Base-by-base conservation (phyloP, 306 rosid genomes). In the Vigna reflexopilosa region DNA sequence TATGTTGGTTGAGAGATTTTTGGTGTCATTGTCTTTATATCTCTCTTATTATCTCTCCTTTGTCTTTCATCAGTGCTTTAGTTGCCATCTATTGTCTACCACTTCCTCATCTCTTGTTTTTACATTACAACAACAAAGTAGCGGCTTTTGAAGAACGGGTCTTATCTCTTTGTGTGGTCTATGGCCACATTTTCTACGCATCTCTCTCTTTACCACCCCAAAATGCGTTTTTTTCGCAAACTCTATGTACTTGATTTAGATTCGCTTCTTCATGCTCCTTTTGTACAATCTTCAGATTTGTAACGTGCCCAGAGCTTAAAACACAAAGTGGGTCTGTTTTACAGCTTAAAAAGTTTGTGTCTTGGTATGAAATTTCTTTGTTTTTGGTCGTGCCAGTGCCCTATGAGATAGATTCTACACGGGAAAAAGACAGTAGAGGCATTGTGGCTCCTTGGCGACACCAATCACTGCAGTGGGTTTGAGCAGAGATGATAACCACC, bases 401-500 rank as follows among this genome's bases (percentile, higher is more conserved):
- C 73, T 47, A 67, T 69, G 40, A 52, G 67, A 5, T 65, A 72
- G 75, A 71, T 30, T 52, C 78, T 70, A 56, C 19, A 17, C 32
- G 67, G 19, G 49, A 38, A 64, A 38, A 49, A 49, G 49, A 42
- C 71, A 16, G 69, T 26, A 32, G 69, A 62, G 22, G 22, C 66
- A 13, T 20, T 68, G 55, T 57, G 76, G 28, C 68, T 67, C 17
- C 67, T 78, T 70, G 5, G 50, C 50, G 50, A 3, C 49, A 20
- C 9, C 40, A 17, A 26, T 12, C 63, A 34, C 42, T 55, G 49
- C 50, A 17, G 80, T 63, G 19, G 72, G 52, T 55, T 77, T 48
- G 68, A 62, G 68, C 51, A 12, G 69, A 51, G 68, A 90, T 83
- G 85, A 83, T 87, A 86, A 45, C 68, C 82, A 80, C 85, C 62